These are phyloP conservation scores for Barnettozyma botsteinii DNA, from an alignment of 805 yeast genomes.

Conservation along the genomic window DNA sequence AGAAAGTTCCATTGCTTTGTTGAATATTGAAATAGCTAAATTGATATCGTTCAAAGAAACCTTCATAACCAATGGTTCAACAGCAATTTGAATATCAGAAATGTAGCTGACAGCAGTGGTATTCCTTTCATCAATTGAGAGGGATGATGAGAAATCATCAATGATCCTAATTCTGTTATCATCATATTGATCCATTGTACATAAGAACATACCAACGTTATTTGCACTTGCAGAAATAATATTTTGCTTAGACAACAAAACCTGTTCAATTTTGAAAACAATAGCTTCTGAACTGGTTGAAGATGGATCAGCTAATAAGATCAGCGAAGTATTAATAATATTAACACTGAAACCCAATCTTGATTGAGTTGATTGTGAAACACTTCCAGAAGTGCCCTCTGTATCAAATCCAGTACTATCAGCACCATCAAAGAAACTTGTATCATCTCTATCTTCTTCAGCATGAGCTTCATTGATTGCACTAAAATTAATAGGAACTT, in stretches of 20 bases:
- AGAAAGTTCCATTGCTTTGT: slow-evolving; percentile 54
- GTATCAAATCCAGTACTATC: slow-evolving; percentile 13
- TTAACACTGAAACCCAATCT: slow-evolving; percentile 54
- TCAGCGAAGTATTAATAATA: slow-evolving; percentile 69
- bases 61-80: slow-evolving; percentile 77
- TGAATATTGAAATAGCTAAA: slow-evolving; percentile 68
- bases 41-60: slow-evolving; percentile 83
- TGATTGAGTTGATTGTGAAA: slow-evolving; percentile 3
- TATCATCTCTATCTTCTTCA: slow-evolving; percentile 8
- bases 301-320: slow-evolving; percentile 76
- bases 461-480: not conserved
- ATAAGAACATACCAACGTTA: slow-evolving; percentile 81
- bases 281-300: slow-evolving; percentile 72
- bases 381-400: slow-evolving; percentile 5
- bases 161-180: slow-evolving; percentile 62
- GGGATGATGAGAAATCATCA: slow-evolving; percentile 82
- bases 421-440: slow-evolving; percentile 11
- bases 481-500: slow-evolving; percentile 12
- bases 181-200: slow-evolving; percentile 65
- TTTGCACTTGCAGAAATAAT: slow-evolving; percentile 61
- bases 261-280: slow-evolving; percentile 81
- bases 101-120: slow-evolving; percentile 52
- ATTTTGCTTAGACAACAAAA: slow-evolving; percentile 62
- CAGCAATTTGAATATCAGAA: slow-evolving; percentile 59
- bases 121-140: slow-evolving; percentile 66